Evolutionary conservation across 2,329 filamentous ascomycete species (phyloP).

Genomic region (Fusarium newnesense): DNA sequence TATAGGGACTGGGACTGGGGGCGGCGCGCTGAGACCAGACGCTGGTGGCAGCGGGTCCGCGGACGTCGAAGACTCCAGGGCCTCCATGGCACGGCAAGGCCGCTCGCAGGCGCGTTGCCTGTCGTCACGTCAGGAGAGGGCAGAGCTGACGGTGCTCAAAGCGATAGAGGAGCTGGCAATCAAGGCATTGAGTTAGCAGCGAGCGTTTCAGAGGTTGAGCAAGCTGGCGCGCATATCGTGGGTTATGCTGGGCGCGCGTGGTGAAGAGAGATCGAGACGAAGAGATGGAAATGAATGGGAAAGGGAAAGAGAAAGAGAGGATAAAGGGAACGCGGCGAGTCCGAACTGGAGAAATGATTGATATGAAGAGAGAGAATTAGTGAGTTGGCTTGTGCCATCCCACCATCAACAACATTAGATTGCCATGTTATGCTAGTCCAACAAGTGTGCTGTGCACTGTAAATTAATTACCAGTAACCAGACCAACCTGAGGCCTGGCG

Average conservation of each 20-base stretch:
- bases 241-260: conserved; percentile 10
- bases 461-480: conserved; percentile 30
- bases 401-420: conserved; percentile 36
- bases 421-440: conserved; percentile 38
- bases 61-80: conserved; percentile 40
- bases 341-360: conserved; percentile 21
- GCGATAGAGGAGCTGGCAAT: conserved; percentile 37
- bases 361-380: conserved; percentile 4
- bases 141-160: conserved; percentile 43
- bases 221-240: conserved; percentile 29
- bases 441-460: not conserved
- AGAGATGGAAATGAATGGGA: not conserved
- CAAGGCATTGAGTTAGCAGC: conserved; percentile 43
- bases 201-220: conserved; percentile 12
- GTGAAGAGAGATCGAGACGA: not conserved
- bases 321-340: conserved; percentile 13
- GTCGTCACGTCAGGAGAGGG: conserved; percentile 35
- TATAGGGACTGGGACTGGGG: conserved; percentile 33
- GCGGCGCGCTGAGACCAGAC: conserved; percentile 44
- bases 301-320: conserved; percentile 3
- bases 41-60: conserved; percentile 43
- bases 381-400: conserved; percentile 32
- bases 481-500: conserved; percentile 30
- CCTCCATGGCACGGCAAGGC: conserved; percentile 44
- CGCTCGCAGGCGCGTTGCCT: conserved; percentile 33